phyloP scores from a whole-genome alignment of 2,329 filamentous ascomycete species.

The Amesomyces nigricolor region DNA sequence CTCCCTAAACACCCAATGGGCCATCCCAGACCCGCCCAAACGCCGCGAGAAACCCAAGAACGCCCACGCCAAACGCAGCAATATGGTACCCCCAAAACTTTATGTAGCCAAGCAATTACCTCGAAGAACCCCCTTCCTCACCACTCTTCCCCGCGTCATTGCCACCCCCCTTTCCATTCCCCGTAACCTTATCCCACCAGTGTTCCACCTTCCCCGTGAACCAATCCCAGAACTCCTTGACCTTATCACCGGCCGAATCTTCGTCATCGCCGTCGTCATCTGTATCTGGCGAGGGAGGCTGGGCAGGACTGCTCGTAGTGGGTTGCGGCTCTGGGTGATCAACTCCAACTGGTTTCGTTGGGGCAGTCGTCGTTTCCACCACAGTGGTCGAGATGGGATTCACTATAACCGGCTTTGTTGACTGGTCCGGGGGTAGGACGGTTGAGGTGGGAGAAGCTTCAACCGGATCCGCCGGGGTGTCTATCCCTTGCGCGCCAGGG shows the following conservation, averaged over 20 bases:
- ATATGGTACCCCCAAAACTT: not conserved
- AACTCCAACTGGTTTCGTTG: constrained; percentile 23
- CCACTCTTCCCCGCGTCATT: not conserved
- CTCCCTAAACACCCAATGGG: too few species aligned
- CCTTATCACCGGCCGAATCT: constrained; percentile 29
- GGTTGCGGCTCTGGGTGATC: constrained; percentile 25
- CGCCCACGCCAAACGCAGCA: too few species aligned
- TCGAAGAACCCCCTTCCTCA: not conserved
- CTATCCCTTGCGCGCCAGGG: constrained; percentile 37
- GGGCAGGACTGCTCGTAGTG: constrained; percentile 8
- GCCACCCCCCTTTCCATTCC: constrained; percentile 8
- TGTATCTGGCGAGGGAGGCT: constrained; percentile 8
- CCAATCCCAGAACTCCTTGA: constrained; percentile 47
- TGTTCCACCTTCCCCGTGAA: constrained; percentile 43
- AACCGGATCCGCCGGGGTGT: constrained; percentile 51
- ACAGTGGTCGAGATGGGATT: constrained; percentile 20
- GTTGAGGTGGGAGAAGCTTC: constrained; percentile 26
- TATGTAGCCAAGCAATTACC: not conserved
- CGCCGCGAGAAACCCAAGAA: too few species aligned
- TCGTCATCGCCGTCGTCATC: constrained; percentile 18
- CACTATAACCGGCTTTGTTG: constrained; percentile 16
- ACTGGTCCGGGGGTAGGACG: constrained; percentile 9
- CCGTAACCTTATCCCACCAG: constrained; percentile 42
- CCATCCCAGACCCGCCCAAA: too few species aligned
- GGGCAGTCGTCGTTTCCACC: constrained; percentile 3